Conservation (phyloP, 495 filamentous ascomycete species). For the Chaetomium cochliodes region DNA sequence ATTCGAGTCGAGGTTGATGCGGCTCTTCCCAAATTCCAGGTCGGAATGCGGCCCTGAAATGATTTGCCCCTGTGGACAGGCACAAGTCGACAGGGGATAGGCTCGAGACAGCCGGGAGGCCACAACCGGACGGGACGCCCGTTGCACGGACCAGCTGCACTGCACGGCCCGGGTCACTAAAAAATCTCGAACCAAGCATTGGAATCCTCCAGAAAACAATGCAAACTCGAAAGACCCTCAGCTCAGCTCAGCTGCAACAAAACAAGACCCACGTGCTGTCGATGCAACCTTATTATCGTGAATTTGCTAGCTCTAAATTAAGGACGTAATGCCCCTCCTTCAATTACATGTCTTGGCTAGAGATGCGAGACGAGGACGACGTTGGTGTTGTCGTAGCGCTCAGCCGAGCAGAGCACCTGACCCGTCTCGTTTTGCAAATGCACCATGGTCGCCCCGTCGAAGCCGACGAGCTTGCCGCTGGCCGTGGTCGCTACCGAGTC, state of each 20-base stretch:
- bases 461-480: slow-evolving; percentile 21
- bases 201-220: no score
- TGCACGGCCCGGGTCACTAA: no score
- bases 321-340: not conserved
- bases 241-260: no score
- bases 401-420: slow-evolving; percentile 26
- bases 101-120: no score
- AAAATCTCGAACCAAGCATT: no score
- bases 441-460: slow-evolving; percentile 33
- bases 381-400: slow-evolving; percentile 30
- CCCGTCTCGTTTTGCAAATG: slow-evolving; percentile 28
- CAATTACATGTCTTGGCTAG: not conserved
- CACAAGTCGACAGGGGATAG: not conserved
- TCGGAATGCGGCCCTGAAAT: not conserved
- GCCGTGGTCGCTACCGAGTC: slow-evolving; percentile 29
- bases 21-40: not conserved
- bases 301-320: not conserved
- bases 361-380: slow-evolving; percentile 23
- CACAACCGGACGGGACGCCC: no score
- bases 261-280: no score
- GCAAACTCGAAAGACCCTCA: no score
- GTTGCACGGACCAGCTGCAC: no score
- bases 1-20: not conserved
- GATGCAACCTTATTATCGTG: no score
- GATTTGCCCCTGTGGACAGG: not conserved